Evolutionary conservation across 345 rosid species (phyloP), one percentile per base, ranked within the genome.

Genomic region (Gossypium stocksii): DNA sequence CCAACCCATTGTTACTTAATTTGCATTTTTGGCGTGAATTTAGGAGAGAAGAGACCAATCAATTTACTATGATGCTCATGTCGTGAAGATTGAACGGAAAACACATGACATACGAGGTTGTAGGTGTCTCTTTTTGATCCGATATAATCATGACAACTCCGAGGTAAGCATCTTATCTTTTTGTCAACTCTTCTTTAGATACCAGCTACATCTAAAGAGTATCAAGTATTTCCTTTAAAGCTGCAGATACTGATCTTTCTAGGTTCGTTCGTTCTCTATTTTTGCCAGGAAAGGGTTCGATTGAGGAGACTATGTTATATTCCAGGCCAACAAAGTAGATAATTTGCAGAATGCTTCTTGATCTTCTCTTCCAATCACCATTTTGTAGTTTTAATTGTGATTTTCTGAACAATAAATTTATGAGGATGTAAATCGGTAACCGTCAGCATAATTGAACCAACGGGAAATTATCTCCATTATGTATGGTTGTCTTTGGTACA

Each of bases 71-170:
- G 93, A 89, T 67, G 89, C 91, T 78, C 90, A 74, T 19, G 78
- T 90, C 13, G 11, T 78, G 20, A 83, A 81, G 38, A 87, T 90
- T 58, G 82, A 87, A 64, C 84, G 86, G 81, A 89, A 74, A 81
- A 82, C 76, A 66, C 91, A 90, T 43, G 96, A 89, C 72, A 83
- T 89, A 27, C 86, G 93, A 82, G 96, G 93, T 27, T 90, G 96
- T 77, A 79, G 96, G 80, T 90, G 96, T 60, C 71, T 87, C 7
- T 90, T 87, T 80, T 46, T 70, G 73, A 79, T 91, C 57, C 82
- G 76, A 13, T 89, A 91, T 16, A 78, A 82, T 68, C 96, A 87
- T 22, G 89, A 90, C 76, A 76, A 75, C 56, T 70, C 79, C 0
- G 87, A 89, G 89, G 96, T 75, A 82, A 67, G 86, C 66, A 46